These are phyloP conservation scores for Friedmanniomyces endolithicus DNA, from an alignment of 495 filamentous ascomycete genomes.

Conservation along the genomic window DNA sequence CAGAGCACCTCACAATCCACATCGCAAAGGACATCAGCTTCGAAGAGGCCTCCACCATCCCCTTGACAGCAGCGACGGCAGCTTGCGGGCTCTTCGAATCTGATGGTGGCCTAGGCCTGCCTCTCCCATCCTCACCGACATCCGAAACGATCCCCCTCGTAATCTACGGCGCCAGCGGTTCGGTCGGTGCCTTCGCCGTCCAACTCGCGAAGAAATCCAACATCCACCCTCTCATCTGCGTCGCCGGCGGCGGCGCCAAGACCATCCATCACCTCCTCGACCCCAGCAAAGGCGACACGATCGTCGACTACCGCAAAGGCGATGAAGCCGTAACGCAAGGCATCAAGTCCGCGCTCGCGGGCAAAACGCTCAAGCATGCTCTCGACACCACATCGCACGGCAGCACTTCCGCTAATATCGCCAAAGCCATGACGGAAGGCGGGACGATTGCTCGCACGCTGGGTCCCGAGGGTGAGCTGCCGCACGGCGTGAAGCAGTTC, in stretches of 20 bases:
- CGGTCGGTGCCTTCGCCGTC: slow-evolving; percentile 18
- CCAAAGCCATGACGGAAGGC: not conserved
- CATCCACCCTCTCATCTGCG: slow-evolving; percentile 29
- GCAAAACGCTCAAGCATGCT: slow-evolving; percentile 1
- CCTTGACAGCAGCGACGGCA: slow-evolving; percentile 9
- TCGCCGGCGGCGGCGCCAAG: slow-evolving; percentile 25
- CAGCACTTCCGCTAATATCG: not conserved
- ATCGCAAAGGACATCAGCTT: slow-evolving; percentile 8
- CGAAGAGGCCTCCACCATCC: slow-evolving; percentile 12
- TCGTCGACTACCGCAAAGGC: slow-evolving; percentile 35
- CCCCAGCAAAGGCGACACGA: slow-evolving; percentile 23
- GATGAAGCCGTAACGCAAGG: slow-evolving; percentile 25
- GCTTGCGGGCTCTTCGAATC: slow-evolving; percentile 5
- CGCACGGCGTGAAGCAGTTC: not conserved
- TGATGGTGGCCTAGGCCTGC: slow-evolving; percentile 1
- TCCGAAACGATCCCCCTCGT: slow-evolving; percentile 6
- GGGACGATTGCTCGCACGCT: slow-evolving; percentile 1
- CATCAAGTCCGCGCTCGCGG: slow-evolving; percentile 27
- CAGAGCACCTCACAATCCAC: slow-evolving; percentile 11
- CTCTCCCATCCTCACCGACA: slow-evolving; percentile 1
- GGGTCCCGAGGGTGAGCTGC: not conserved
- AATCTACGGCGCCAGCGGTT: slow-evolving; percentile 14
- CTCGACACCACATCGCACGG: slow-evolving; percentile 3
- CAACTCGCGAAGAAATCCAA: slow-evolving; percentile 9
- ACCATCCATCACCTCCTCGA: slow-evolving; percentile 21